phyloP scores from a whole-genome alignment of 805 yeast species.

The Candida yuanshanica region DNA sequence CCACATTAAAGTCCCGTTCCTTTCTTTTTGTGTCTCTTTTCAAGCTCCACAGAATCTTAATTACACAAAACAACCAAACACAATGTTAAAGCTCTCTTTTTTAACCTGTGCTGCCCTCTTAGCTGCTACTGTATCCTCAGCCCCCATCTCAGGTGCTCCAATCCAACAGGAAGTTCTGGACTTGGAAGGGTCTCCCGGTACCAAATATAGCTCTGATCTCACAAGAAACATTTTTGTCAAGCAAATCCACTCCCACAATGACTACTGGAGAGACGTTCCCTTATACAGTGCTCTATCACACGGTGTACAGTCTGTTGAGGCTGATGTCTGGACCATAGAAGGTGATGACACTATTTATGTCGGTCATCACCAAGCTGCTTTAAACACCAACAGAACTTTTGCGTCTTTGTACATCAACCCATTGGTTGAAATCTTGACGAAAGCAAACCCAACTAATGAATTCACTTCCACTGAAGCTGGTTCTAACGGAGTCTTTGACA shows the following conservation, averaged over 20 bases:
- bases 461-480: constrained; percentile 13
- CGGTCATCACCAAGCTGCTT: constrained; percentile 54
- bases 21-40: no score
- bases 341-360: constrained; percentile 42
- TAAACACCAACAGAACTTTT: constrained; percentile 43
- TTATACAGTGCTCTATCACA: constrained; percentile 46
- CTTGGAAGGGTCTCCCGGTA: constrained; percentile 10
- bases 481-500: constrained; percentile 38
- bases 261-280: constrained; percentile 62
- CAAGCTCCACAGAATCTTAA: neutral
- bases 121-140: neutral
- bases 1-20: no score
- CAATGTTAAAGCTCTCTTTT: neutral
- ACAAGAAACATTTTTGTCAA: constrained; percentile 23
- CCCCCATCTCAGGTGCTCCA: constrained; percentile 11
- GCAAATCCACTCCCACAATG: constrained; percentile 64
- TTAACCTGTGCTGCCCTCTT: constrained; percentile 4
- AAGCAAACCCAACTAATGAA: constrained; percentile 34
- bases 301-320: constrained; percentile 60
- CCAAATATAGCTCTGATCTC: constrained; percentile 17
- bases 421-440: constrained; percentile 40
- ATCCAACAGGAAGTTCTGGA: constrained; percentile 16
- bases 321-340: constrained; percentile 52
- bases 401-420: constrained; percentile 52
- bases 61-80: neutral